phyloP scores from a whole-genome alignment of 176 grass and related monocot species.

The Phoenix roebelenii region DNA sequence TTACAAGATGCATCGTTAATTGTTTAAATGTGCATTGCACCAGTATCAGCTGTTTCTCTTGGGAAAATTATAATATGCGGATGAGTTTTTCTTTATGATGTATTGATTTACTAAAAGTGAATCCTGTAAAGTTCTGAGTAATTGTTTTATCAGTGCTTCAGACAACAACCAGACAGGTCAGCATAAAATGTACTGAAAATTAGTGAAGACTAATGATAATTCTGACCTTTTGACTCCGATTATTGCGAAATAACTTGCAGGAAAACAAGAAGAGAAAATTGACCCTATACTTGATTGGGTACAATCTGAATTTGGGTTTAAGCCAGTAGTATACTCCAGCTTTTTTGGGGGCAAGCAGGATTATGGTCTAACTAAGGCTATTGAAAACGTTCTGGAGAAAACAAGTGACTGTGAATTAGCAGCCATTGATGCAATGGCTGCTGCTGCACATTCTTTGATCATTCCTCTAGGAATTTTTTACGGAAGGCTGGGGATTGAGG shows the following conservation, averaged over 20 bases:
- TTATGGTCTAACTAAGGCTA: constrained; percentile 46
- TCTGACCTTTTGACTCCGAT: background rate
- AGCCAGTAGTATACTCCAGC: constrained; percentile 47
- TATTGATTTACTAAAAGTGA: too few relatives aligned
- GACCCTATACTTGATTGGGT: constrained; percentile 83
- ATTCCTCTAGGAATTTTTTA: constrained; percentile 73
- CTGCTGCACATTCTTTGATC: constrained; percentile 76
- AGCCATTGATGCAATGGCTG: constrained; percentile 91
- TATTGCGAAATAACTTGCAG: constrained; percentile 27
- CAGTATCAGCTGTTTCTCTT: too few relatives aligned
- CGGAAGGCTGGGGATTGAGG: constrained; percentile 59
- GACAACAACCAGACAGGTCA: too few relatives aligned
- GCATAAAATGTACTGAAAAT: too few relatives aligned
- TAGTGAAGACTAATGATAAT: too few relatives aligned
- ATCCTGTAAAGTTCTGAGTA: too few relatives aligned
- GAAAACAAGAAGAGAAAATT: constrained; percentile 82
- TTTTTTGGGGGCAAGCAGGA: constrained; percentile 86
- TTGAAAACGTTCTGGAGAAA: constrained; percentile 48
- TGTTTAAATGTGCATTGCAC: too few relatives aligned
- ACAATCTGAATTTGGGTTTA: constrained; percentile 68
- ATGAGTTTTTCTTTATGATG: too few relatives aligned
- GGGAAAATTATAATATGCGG: too few relatives aligned
- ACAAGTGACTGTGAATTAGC: constrained; percentile 64
- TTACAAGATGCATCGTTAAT: too few relatives aligned
- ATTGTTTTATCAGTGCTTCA: too few relatives aligned